Conservation (phyloP, 805 yeast genomes). For the Yamadazyma insecticola region DNA sequence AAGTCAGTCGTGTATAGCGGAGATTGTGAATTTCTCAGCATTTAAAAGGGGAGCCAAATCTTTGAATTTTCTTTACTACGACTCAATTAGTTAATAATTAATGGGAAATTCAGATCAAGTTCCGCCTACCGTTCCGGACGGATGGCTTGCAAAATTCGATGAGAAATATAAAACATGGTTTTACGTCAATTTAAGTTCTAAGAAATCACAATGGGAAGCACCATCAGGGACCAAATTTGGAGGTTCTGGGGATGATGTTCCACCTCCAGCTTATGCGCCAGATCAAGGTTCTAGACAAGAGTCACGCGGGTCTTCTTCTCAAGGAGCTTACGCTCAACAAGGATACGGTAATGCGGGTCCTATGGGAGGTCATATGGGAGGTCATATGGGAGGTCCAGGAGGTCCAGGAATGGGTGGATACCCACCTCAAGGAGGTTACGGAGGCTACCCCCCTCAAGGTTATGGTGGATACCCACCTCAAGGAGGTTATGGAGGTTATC, state of each 20-base stretch:
- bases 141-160: slow-evolving; percentile 75
- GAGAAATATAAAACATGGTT: slow-evolving; percentile 70
- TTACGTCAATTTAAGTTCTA: slow-evolving; percentile 69
- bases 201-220: slow-evolving; percentile 87
- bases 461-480: slow-evolving; percentile 24
- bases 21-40: no score
- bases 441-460: slow-evolving; percentile 15
- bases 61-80: no score
- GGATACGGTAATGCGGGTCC: background rate
- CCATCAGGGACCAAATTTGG: slow-evolving; percentile 50
- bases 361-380: background rate
- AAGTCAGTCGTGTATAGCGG: no score
- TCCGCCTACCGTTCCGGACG: slow-evolving; percentile 57
- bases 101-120: no score
- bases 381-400: slow-evolving; percentile 1
- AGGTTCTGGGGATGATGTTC: slow-evolving; percentile 25
- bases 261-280: slow-evolving; percentile 34
- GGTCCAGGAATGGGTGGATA: slow-evolving; percentile 1
- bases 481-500: slow-evolving; percentile 25
- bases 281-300: background rate
- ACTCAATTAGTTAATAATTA: no score
- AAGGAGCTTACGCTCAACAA: background rate
- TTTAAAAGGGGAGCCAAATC: no score
- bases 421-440: slow-evolving; percentile 11
- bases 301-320: background rate